phyloP scores from a whole-genome alignment of 495 filamentous ascomycete genomes.

The Hyaloscypha variabilis region DNA sequence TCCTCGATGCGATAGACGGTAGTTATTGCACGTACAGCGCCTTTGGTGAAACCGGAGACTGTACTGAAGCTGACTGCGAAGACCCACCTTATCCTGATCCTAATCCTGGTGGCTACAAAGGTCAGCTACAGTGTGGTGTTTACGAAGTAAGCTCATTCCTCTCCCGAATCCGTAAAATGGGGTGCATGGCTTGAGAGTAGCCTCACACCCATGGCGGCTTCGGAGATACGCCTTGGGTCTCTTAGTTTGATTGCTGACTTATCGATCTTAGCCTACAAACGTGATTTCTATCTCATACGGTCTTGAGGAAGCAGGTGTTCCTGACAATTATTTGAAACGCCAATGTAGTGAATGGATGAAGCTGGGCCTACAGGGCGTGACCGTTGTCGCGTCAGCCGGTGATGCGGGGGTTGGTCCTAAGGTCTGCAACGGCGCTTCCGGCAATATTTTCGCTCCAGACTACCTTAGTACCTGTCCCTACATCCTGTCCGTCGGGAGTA shows the following conservation, averaged over 20 bases:
- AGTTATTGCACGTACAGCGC: slow-evolving; percentile 41
- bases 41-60: slow-evolving; percentile 41
- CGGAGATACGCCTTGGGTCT: no score
- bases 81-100: slow-evolving; percentile 46
- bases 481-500: slow-evolving; percentile 47
- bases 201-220: no score
- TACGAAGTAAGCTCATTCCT: no score
- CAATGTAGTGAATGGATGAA: slow-evolving; percentile 62
- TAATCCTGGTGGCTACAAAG: slow-evolving; percentile 41
- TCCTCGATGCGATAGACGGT: slow-evolving; percentile 48
- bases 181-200: no score
- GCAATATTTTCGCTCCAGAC: slow-evolving; percentile 37
- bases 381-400: slow-evolving; percentile 44
- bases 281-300: slow-evolving; percentile 65
- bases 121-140: slow-evolving; percentile 44
- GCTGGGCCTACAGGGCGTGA: slow-evolving; percentile 45
- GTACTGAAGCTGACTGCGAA: slow-evolving; percentile 31
- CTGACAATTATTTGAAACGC: slow-evolving; percentile 54
- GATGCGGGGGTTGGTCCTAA: slow-evolving; percentile 42
- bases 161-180: no score
- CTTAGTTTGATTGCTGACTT: no score
- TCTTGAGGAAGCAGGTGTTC: slow-evolving; percentile 51
- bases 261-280: no score
- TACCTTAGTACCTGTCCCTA: slow-evolving; percentile 50
- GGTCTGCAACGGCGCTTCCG: slow-evolving; percentile 24